These are phyloP conservation scores for Lactarius deliciosus DNA, from an alignment of 768 basidiomycete species.

Conservation along the genomic window DNA sequence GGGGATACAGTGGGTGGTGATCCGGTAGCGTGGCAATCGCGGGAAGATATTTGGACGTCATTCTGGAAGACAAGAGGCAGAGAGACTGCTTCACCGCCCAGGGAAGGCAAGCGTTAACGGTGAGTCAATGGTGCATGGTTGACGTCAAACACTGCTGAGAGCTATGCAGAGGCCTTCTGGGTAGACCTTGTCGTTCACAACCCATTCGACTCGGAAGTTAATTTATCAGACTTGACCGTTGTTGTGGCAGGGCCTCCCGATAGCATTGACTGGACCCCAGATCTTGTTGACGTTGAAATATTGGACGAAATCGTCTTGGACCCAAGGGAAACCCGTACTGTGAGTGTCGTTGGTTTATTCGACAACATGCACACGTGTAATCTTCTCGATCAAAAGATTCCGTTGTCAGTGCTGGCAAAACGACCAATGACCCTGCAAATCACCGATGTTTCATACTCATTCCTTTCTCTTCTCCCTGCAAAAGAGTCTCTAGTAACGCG, in stretches of 20 bases:
- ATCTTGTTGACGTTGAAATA: constrained; percentile 55
- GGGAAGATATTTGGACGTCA: constrained; percentile 62
- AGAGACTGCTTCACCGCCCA: constrained; percentile 51
- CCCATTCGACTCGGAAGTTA: constrained; percentile 73
- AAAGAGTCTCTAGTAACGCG: constrained; percentile 64
- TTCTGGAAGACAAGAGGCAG: constrained; percentile 60
- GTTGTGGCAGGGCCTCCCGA: constrained; percentile 44
- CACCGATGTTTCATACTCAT: constrained; percentile 60
- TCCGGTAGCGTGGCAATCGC: constrained; percentile 54
- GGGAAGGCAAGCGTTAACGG: constrained; percentile 66
- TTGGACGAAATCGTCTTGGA: constrained; percentile 61
- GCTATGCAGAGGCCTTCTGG: constrained; percentile 66
- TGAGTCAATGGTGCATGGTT: constrained; percentile 34
- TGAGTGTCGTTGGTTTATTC: constrained; percentile 37
- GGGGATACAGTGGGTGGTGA: constrained; percentile 49
- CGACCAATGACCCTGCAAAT: constrained; percentile 55
- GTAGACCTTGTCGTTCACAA: constrained; percentile 69
- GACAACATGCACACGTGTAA: constrained; percentile 9
- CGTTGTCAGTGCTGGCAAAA: constrained; percentile 58
- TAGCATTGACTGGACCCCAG: constrained; percentile 37
- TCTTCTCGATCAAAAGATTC: constrained; percentile 44
- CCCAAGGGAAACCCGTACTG: constrained; percentile 63
- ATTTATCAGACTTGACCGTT: constrained; percentile 60
- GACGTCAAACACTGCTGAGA: constrained; percentile 18
- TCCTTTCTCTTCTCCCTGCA: constrained; percentile 69